Evolutionary conservation across 1,139 yeast species (phyloP), one percentile per base, ranked within the genome.

Genomic region (Yamadazyma membranifaciens): DNA sequence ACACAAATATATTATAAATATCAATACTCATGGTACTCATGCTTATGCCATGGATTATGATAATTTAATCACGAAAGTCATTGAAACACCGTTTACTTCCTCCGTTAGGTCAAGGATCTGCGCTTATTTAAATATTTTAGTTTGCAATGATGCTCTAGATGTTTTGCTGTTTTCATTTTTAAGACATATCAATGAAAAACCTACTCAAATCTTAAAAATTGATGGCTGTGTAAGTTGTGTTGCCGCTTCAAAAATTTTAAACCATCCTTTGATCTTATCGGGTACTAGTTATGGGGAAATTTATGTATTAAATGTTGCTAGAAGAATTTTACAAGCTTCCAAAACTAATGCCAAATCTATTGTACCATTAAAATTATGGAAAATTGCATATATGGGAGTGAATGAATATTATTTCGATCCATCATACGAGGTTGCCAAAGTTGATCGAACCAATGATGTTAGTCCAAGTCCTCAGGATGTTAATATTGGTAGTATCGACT

Each of bases 241-340:
- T 15, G 62, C 56, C 15, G 55, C 58, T 40, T 62, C 73, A 6
- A 68, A 65, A 44, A 45, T 53, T 9, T 48, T 69, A 26, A 67
- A 69, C 6, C 95, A 86, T 52, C 94, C 95, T 1, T 64, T 83
- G 44, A 55, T 77, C 6, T 55, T 85, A 3, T 61, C 76, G 4
- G 89, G 89, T 1, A 78, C 81, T 3, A 63, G 84, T 2, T 83
- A 79, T 49, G 95, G 95, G 0, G 73, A 67, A 36, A 51, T 70
- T 2, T 53, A 56, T 30, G 50, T 71, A 1, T 50, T 67, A 32
- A 71, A 73, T 46, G 52, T 65, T 29, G 57, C 69, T 9, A 51
- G 77, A 39, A 69, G 68, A 49, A 56, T 67, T 16, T 52, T 70
- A 25, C 58, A 62, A 30, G 63, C 65, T 12, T 55, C 63, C 2